Base-by-base conservation (phyloP, 2,329 filamentous ascomycete genomes). In the Alternaria triticina region DNA sequence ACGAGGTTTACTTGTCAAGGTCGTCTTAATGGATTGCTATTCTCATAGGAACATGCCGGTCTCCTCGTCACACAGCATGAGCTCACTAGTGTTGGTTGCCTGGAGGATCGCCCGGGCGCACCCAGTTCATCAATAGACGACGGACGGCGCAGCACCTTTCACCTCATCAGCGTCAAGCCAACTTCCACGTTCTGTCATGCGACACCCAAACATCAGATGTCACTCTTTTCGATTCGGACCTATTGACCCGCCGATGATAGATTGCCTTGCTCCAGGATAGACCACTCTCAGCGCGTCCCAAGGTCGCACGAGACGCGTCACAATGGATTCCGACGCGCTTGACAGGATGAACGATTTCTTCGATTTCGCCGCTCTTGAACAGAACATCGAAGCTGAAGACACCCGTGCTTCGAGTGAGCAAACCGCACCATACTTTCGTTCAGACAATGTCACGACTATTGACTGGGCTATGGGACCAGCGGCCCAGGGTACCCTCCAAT, bases 341-440 rank as follows among this genome's bases (percentile, higher is more conserved):
- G 70, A 73, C 58, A 68, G 61, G 52, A 44, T 79, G 58, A 70
- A 78, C 27, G 77, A 78, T 44, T 79, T 79, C 69, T 79, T 79
- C 59, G 77, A 79, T 59, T 79, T 79, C 62, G 66, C 69, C n/a
- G 68, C 67, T 23, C 62, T 77, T 36, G 74, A 77, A 27, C 61
- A 65, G 15, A 70, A 77, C 54, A 56, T 59, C 46, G 61, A 44
- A 23, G 7, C 49, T n/a, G 59, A 67, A 12, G 36, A 23, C 44
- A 36, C 15, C 22, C 50, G 55, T 27, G 54, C 25, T 17, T 20
- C 33, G 28, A 62, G 20, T 55, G 28, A 47, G 10, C 28, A 57
- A 47, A n/a, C 50, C 23, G 27, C 62, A 11, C 6, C 36, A 4
- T 57, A 36, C 13, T 17, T 22, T 27, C 23, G 54, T 13, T 15